A percentile compares a stretch with the other conserved stretches of the same genome.
Conservation (phyloP, 2,329 filamentous ascomycete genomes). For the Tolypocladium ovalisporum region DNA sequence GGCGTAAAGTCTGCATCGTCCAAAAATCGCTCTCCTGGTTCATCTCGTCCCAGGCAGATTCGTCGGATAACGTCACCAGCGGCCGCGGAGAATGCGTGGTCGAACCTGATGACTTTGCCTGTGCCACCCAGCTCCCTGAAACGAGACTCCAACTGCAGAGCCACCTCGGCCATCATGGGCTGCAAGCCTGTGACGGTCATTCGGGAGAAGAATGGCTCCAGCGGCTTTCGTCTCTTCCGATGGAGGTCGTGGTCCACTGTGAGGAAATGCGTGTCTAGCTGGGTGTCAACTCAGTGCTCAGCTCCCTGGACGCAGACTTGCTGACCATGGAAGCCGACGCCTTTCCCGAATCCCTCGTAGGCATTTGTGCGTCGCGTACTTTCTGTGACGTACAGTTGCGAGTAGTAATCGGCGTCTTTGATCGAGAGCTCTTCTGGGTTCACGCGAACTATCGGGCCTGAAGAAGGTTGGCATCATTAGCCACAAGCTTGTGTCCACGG, state of each 20-base stretch:
- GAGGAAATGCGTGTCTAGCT: not conserved
- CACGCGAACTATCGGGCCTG: not conserved
- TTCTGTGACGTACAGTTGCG: not conserved
- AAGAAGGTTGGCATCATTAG: not conserved
- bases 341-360: not conserved
- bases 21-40: not conserved
- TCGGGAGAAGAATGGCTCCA: not conserved
- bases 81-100: not conserved
- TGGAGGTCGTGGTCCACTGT: not conserved
- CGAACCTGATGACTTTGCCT: not conserved
- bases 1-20: not conserved
- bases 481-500: no score
- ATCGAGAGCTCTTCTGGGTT: not conserved
- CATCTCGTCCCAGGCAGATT: not conserved
- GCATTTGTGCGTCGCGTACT: not conserved
- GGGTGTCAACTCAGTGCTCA: not conserved
- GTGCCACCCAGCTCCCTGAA: not conserved
- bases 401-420: not conserved
- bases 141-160: not conserved
- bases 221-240: not conserved
- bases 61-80: not conserved
- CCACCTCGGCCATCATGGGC: not conserved
- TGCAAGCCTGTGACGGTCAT: not conserved
- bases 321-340: not conserved
- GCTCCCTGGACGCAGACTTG: not conserved